These are phyloP conservation scores for Noccaea bulbosa DNA, from an alignment of 345 rosid species.

Conservation along the genomic window DNA sequence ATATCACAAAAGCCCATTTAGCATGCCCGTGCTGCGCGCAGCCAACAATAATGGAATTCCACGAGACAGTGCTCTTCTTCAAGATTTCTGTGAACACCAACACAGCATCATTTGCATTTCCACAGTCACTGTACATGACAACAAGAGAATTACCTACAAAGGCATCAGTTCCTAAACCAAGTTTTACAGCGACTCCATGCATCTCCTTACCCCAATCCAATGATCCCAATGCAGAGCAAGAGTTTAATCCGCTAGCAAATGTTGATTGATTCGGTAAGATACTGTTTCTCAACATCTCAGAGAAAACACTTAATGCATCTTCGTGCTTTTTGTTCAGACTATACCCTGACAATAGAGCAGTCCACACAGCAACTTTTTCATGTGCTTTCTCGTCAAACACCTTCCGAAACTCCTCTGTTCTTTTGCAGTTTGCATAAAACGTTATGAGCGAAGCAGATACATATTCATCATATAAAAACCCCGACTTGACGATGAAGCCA, in stretches of 20 bases:
- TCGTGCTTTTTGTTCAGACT: slow-evolving; percentile 57
- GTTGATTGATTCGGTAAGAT: slow-evolving; percentile 77
- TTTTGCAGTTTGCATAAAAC: slow-evolving; percentile 64
- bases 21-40: slow-evolving; percentile 76
- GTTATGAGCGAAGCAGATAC: slow-evolving; percentile 66
- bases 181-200: slow-evolving; percentile 55
- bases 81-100: slow-evolving; percentile 50
- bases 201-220: slow-evolving; percentile 70
- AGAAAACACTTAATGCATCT: slow-evolving; percentile 55
- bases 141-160: slow-evolving; percentile 73
- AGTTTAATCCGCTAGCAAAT: slow-evolving; percentile 64
- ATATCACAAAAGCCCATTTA: slow-evolving; percentile 53
- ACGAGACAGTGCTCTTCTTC: slow-evolving; percentile 61
- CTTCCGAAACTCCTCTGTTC: slow-evolving; percentile 48
- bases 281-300: slow-evolving; percentile 54
- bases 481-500: slow-evolving; percentile 53
- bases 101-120: slow-evolving; percentile 51
- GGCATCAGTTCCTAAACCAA: slow-evolving; percentile 58
- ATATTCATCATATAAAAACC: slow-evolving; percentile 54
- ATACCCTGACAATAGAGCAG: slow-evolving; percentile 67
- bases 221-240: slow-evolving; percentile 66
- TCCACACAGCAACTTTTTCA: slow-evolving; percentile 64
- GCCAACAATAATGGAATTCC: slow-evolving; percentile 71
- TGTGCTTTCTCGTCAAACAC: slow-evolving; percentile 52
- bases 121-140: slow-evolving; percentile 65